Conservation (phyloP, 257 asterid genomes). For the Scutellaria galericulata region DNA sequence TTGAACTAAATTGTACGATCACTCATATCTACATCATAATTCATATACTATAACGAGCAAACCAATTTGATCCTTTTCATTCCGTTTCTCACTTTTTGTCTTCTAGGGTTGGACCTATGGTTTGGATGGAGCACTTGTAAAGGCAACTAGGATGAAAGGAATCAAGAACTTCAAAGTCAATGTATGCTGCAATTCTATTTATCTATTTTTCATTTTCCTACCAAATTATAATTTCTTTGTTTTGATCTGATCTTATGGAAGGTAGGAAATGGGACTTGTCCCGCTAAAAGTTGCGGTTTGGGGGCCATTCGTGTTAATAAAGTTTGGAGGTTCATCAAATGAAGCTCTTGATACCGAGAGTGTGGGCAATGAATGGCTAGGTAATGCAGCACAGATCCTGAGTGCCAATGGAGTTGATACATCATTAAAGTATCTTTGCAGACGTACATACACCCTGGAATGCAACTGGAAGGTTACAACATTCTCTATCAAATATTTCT, state of each 20-base stretch:
- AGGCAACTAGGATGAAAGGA: constrained; percentile 74
- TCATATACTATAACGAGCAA: too few species aligned
- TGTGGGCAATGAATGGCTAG: constrained; percentile 77
- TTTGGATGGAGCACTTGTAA: constrained; percentile 72
- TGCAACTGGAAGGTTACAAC: constrained; percentile 90
- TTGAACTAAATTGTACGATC: neutral
- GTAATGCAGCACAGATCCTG: constrained; percentile 65
- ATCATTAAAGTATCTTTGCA: constrained; percentile 61
- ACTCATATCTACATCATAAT: neutral
- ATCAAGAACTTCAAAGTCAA: constrained; percentile 75
- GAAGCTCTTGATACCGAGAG: constrained; percentile 39
- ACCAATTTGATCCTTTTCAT: neutral
- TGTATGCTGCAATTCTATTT: constrained; percentile 43
- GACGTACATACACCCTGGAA: constrained; percentile 71
- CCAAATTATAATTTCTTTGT: constrained; percentile 8
- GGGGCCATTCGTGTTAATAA: constrained; percentile 88
- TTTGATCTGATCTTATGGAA: constrained; percentile 38
- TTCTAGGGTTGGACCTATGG: constrained; percentile 91
- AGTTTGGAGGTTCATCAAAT: constrained; percentile 43
- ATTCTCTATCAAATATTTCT: constrained; percentile 10
- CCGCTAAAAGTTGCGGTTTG: constrained; percentile 67
- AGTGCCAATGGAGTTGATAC: constrained; percentile 61
- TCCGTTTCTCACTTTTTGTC: neutral
- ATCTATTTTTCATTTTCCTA: neutral
- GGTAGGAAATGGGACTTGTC: constrained; percentile 83